phyloP scores from a whole-genome alignment of 2,329 filamentous ascomycete species.

The Calonectria montana region DNA sequence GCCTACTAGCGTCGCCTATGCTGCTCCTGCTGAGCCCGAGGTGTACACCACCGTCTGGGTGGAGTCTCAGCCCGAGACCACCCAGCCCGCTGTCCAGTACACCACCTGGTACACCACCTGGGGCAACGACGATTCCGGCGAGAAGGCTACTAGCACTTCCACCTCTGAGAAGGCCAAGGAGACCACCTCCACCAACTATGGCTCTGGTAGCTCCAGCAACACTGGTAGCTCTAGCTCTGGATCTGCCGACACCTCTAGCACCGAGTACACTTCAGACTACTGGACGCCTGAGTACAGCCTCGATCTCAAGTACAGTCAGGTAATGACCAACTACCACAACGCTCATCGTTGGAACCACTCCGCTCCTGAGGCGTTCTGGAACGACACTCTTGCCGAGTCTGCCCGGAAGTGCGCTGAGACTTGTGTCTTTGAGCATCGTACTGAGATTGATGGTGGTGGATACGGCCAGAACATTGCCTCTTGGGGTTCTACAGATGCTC shows the following conservation, averaged over 20 bases:
- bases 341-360: constrained; percentile 87
- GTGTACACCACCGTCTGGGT: constrained; percentile 17
- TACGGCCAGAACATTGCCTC: constrained; percentile 96
- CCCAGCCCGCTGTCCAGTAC: neutral
- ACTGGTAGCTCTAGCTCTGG: neutral
- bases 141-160: neutral
- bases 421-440: constrained; percentile 82
- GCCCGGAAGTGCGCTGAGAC: constrained; percentile 72
- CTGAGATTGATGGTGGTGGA: constrained; percentile 60
- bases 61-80: constrained; percentile 18
- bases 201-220: neutral
- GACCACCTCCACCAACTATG: neutral
- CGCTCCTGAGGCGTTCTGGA: constrained; percentile 73
- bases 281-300: constrained; percentile 12
- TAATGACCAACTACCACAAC: constrained; percentile 82
- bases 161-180: neutral
- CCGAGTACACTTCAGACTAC: neutral
- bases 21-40: constrained; percentile 34
- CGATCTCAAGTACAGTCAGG: constrained; percentile 46
- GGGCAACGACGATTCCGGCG: neutral
- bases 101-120: neutral
- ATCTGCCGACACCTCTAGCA: no score
- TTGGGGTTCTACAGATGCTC: constrained; percentile 56
- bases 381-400: constrained; percentile 69
- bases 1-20: constrained; percentile 36